phyloP scores from a whole-genome alignment of 2,329 filamentous ascomycete genomes.

The Talaromyces sp. region DNA sequence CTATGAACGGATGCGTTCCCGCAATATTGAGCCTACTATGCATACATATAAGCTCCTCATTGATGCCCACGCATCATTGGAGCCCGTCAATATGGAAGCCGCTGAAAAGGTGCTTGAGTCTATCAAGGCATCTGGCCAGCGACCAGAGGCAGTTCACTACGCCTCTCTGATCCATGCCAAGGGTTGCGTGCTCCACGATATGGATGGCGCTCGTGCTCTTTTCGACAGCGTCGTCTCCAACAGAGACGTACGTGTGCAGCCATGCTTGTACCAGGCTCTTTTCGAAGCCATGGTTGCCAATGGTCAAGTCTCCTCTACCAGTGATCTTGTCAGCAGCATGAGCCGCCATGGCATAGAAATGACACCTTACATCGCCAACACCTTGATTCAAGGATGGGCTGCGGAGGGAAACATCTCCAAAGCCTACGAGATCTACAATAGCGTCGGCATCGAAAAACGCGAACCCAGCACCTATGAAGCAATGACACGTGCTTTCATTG shows the following conservation, averaged over 20 bases:
- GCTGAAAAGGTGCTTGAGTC: constrained; percentile 78
- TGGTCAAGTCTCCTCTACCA: constrained; percentile 73
- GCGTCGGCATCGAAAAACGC: constrained; percentile 71
- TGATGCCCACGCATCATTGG: constrained; percentile 89
- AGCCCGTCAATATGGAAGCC: constrained; percentile 82
- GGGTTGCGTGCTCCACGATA: constrained; percentile 88
- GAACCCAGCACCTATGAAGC: constrained; percentile 98
- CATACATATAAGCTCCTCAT: constrained; percentile 98
- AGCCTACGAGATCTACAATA: constrained; percentile 73
- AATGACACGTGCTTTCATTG: constrained; percentile 91
- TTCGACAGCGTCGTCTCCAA: constrained; percentile 78
- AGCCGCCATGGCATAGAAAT: constrained; percentile 68
- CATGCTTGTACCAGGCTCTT: constrained; percentile 92
- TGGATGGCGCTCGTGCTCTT: constrained; percentile 73
- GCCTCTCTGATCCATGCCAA: constrained; percentile 93
- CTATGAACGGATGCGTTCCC: constrained; percentile 88
- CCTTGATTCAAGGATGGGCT: constrained; percentile 95
- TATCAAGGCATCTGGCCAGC: constrained; percentile 70
- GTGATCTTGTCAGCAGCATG: constrained; percentile 74
- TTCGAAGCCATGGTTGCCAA: constrained; percentile 97
- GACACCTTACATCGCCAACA: constrained; percentile 98
- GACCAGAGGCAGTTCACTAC: constrained; percentile 90
- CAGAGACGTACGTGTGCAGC: constrained; percentile 64
- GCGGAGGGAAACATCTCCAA: constrained; percentile 75
- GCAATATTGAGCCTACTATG: constrained; percentile 82